Conservation (phyloP, 2,329 filamentous ascomycete genomes). For the Fusarium denticulatum region DNA sequence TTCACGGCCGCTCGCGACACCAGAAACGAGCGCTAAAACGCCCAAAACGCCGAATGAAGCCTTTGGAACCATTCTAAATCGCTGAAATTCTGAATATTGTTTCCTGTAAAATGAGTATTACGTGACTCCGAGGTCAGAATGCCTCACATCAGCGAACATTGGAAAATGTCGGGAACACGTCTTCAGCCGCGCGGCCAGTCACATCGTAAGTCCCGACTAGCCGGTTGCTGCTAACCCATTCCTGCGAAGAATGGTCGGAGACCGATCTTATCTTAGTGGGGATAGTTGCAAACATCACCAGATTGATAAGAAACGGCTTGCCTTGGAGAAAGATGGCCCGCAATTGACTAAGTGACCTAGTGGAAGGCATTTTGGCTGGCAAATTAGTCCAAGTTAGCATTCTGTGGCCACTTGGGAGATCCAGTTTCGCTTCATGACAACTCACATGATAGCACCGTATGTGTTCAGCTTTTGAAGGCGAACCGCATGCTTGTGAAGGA, state of each 20-base stretch:
- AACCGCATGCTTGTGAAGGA: background rate
- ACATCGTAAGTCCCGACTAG: background rate
- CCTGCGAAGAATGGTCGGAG: slow-evolving; percentile 15
- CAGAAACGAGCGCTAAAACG: slow-evolving; percentile 20
- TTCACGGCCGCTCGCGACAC: background rate
- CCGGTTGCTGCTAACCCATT: slow-evolving; percentile 15
- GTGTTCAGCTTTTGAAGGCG: background rate
- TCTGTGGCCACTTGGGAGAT: background rate
- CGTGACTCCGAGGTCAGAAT: background rate
- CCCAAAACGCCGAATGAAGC: slow-evolving; percentile 10
- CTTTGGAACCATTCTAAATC: slow-evolving; percentile 26
- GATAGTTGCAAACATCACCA: slow-evolving; percentile 2
- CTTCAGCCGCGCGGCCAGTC: slow-evolving; percentile 36
- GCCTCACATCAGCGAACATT: background rate
- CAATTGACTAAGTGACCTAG: background rate
- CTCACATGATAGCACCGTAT: background rate
- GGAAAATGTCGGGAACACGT: background rate
- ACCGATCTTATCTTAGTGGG: slow-evolving; percentile 28
- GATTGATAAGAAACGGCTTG: slow-evolving; percentile 33
- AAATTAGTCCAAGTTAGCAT: background rate
- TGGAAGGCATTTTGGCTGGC: background rate
- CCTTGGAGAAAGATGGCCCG: background rate
- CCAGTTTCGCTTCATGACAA: background rate
- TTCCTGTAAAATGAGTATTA: background rate
- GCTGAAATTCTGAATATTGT: background rate